Conservation (phyloP, 228 moss, liverwort and hornwort species). For the Sphagnum magellanicum region DNA sequence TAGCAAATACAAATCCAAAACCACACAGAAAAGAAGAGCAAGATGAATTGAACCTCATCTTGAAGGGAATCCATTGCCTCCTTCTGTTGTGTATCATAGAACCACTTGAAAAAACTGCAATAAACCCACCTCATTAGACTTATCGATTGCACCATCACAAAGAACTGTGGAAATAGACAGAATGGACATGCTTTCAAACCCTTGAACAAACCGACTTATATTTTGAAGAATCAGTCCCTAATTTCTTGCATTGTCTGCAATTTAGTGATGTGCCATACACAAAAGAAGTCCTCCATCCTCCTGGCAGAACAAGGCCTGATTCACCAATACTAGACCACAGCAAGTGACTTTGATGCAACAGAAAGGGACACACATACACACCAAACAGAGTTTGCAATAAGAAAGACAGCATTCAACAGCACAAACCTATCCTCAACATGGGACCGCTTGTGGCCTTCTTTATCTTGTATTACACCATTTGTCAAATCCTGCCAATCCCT, state of each 20-base stretch:
- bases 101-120: constrained; percentile 96
- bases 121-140: not conserved
- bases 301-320: too few species aligned
- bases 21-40: not conserved
- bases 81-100: constrained; percentile 76
- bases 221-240: too few species aligned
- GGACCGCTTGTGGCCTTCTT: constrained; percentile 73
- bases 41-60: constrained; percentile 49
- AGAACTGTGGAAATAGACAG: not conserved
- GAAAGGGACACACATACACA: too few species aligned
- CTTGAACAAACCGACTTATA: not conserved
- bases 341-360: too few species aligned
- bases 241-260: too few species aligned
- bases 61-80: constrained; percentile 75
- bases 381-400: too few species aligned
- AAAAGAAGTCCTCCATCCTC: too few species aligned
- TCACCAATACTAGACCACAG: too few species aligned
- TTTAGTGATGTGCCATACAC: too few species aligned
- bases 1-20: not conserved
- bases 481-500: constrained; percentile 64
- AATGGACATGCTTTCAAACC: not conserved
- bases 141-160: not conserved
- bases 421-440: constrained; percentile 75
- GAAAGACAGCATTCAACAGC: too few species aligned
- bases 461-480: constrained; percentile 76